Conservation (phyloP, 176 grass and related monocot species). For the Phyllostachys edulis region DNA sequence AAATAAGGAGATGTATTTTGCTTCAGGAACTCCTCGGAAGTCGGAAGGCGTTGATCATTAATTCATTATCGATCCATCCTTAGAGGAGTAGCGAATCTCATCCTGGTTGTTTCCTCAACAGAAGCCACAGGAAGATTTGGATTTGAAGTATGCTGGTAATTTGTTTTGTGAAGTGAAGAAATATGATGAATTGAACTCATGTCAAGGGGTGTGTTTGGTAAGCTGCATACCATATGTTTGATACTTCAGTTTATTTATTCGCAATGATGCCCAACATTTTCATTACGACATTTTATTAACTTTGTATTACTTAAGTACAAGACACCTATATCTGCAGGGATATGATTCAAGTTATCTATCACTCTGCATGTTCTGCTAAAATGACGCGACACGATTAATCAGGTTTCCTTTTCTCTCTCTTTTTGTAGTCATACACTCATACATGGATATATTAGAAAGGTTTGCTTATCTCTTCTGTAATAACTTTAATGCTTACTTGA, state of each 20-base stretch:
- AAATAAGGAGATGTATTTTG: background rate
- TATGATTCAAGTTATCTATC: background rate
- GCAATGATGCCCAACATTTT: conserved; percentile 13
- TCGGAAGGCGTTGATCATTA: background rate
- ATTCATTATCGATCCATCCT: conserved; percentile 21
- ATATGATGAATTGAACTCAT: conserved; percentile 54
- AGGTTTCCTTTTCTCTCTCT: conserved; percentile 11
- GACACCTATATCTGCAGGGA: background rate
- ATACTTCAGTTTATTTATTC: background rate
- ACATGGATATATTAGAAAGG: background rate
- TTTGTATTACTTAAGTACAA: conserved; percentile 18
- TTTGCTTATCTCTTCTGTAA: conserved; percentile 11
- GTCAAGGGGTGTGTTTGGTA: conserved; percentile 46
- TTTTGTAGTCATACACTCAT: background rate
- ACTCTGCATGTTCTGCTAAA: background rate
- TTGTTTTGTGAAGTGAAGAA: conserved; percentile 48
- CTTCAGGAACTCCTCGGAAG: conserved; percentile 5
- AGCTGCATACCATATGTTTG: conserved; percentile 24
- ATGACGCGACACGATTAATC: background rate
- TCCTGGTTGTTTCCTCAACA: background rate
- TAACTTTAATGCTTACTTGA: conserved; percentile 18
- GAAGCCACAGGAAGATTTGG: conserved; percentile 11
- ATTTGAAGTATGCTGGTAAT: conserved; percentile 51
- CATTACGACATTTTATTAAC: background rate
- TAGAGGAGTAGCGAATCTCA: background rate